These are phyloP conservation scores for Radiomyces spectabilis DNA, from an alignment of 192 early-diverging fungal species.

Conservation along the genomic window DNA sequence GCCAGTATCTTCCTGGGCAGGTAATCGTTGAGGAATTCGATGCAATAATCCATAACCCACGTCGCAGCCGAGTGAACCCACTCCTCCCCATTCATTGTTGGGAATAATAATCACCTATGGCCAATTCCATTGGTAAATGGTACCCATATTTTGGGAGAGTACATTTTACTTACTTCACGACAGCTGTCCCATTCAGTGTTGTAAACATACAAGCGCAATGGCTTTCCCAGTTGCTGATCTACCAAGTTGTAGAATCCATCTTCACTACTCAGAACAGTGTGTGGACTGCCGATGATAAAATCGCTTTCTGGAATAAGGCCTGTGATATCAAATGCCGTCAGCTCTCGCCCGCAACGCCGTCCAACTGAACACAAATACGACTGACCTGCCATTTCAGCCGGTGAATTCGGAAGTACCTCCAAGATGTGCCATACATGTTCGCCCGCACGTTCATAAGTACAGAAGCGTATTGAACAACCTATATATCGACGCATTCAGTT, in stretches of 20 bases:
- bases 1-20: not conserved
- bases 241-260: conserved; percentile 61
- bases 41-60: conserved; percentile 56
- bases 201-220: conserved; percentile 61
- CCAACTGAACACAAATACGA: no score
- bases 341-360: no score
- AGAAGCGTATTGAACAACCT: conserved; percentile 55
- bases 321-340: no score
- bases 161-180: conserved; percentile 38
- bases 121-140: no score
- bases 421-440: conserved; percentile 63
- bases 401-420: conserved; percentile 59
- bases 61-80: conserved; percentile 63
- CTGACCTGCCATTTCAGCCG: conserved; percentile 63
- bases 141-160: no score
- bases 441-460: conserved; percentile 50
- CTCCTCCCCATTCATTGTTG: conserved; percentile 61
- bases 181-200: conserved; percentile 55
- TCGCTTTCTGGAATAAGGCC: conserved; percentile 53
- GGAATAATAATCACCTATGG: conserved; percentile 63
- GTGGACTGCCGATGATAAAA: conserved; percentile 68
- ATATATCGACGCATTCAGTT: no score
- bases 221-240: conserved; percentile 46
- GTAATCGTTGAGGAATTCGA: conserved; percentile 23
- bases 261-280: conserved; percentile 47